Conservation (phyloP, 345 rosid species). For the Dovyalis caffra region DNA sequence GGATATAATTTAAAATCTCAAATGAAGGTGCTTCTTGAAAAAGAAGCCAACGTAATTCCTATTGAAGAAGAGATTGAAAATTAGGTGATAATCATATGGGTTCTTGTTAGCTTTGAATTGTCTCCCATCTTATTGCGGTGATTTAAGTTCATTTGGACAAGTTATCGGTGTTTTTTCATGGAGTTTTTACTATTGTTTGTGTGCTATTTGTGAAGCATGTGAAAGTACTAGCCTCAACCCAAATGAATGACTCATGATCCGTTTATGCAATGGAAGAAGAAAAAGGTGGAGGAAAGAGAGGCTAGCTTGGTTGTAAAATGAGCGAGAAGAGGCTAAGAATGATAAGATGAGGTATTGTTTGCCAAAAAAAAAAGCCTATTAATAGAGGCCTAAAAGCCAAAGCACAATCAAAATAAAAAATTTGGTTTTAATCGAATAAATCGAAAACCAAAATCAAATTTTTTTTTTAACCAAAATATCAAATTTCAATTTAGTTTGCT, state of each 20-base stretch:
- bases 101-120: not conserved
- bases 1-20: slow-evolving; percentile 87
- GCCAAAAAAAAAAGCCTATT: no score
- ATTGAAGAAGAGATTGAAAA: slow-evolving; percentile 91
- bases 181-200: not conserved
- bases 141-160: not conserved
- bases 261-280: slow-evolving; percentile 85
- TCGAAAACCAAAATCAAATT: no score
- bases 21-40: slow-evolving; percentile 93
- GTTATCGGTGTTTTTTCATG: not conserved
- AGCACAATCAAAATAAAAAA: no score
- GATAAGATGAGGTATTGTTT: slow-evolving; percentile 91
- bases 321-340: slow-evolving; percentile 96
- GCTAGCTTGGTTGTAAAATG: slow-evolving; percentile 72
- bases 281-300: slow-evolving; percentile 76
- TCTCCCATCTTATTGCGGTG: not conserved
- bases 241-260: slow-evolving; percentile 83
- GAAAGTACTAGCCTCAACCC: slow-evolving; percentile 61
- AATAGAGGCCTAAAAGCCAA: no score
- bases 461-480: no score
- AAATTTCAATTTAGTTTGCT: no score
- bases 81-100: slow-evolving; percentile 45
- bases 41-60: slow-evolving; percentile 66
- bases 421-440: no score
- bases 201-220: slow-evolving; percentile 42